Conservation (phyloP, 2,329 filamentous ascomycete species). For the Gyromitra esculenta region DNA sequence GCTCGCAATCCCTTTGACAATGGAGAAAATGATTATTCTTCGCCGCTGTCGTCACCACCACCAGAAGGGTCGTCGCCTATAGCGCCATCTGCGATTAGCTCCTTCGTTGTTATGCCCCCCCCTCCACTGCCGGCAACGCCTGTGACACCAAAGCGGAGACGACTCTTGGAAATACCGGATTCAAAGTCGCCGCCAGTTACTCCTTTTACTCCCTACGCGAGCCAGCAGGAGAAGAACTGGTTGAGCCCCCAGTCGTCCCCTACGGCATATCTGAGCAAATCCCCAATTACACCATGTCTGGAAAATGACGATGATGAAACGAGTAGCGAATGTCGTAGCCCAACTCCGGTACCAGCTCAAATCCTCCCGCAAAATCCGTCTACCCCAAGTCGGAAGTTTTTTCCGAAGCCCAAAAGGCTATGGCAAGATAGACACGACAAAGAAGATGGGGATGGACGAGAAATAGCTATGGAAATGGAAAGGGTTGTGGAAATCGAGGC, state of each 20-base stretch:
- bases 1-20: background rate
- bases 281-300: background rate
- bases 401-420: background rate
- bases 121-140: conserved; percentile 7
- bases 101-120: conserved; percentile 22
- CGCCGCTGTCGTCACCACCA: conserved; percentile 25
- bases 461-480: background rate
- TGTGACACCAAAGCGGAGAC: conserved; percentile 43
- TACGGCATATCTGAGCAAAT: conserved; percentile 8
- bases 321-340: conserved; percentile 2
- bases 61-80: conserved; percentile 2
- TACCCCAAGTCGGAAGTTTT: background rate
- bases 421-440: background rate
- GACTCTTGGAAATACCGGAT: conserved; percentile 39
- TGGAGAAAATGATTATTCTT: conserved; percentile 19
- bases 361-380: conserved; percentile 3
- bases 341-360: background rate
- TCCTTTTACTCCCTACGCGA: conserved; percentile 42
- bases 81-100: background rate
- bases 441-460: background rate
- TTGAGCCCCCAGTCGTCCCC: conserved; percentile 17
- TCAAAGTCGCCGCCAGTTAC: conserved; percentile 51
- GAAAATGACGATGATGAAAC: conserved; percentile 1
- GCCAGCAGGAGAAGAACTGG: background rate
- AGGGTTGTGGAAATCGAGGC: background rate